Evolutionary conservation across 495 filamentous ascomycete genomes (phyloP).

Genomic region (Staphylotrichum longicolle): DNA sequence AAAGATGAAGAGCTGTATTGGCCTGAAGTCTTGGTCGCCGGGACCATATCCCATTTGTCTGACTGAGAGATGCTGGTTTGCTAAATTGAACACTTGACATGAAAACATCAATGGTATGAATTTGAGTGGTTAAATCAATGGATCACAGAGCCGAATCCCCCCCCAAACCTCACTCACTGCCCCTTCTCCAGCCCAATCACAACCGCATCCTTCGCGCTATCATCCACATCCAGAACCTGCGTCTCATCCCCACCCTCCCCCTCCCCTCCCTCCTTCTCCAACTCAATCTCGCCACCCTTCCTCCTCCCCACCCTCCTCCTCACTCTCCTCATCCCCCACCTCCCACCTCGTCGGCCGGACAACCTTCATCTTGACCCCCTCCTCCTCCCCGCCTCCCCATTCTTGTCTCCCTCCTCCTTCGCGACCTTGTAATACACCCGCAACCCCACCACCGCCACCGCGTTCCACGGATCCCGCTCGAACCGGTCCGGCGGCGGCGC

Average conservation of each 20-base stretch:
- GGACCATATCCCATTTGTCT: too few species aligned
- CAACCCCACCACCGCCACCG: slow-evolving; percentile 75
- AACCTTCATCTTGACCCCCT: slow-evolving; percentile 46
- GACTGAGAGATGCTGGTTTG: too few species aligned
- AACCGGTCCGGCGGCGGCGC: slow-evolving; percentile 38
- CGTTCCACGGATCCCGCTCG: slow-evolving; percentile 75
- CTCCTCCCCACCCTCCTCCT: slow-evolving; percentile 21
- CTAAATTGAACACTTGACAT: too few species aligned
- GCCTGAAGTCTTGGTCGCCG: neutral
- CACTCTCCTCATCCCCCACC: slow-evolving; percentile 26
- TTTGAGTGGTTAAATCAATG: too few species aligned
- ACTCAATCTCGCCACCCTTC: neutral
- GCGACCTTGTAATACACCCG: slow-evolving; percentile 66
- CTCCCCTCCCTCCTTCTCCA: slow-evolving; percentile 5
- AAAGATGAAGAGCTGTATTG: neutral
- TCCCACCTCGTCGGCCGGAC: slow-evolving; percentile 40
- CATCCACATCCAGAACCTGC: slow-evolving; percentile 48
- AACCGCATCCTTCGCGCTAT: slow-evolving; percentile 49
- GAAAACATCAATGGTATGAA: too few species aligned
- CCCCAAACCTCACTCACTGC: neutral
- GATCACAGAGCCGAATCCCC: neutral
- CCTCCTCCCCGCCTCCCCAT: slow-evolving; percentile 37
- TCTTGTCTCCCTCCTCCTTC: slow-evolving; percentile 37
- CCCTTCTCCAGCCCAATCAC: slow-evolving; percentile 13
- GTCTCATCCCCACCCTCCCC: slow-evolving; percentile 33